These are phyloP conservation scores for Urostyla sp. DNA, from an alignment of 73 alveolate genomes.

Conservation along the genomic window DNA sequence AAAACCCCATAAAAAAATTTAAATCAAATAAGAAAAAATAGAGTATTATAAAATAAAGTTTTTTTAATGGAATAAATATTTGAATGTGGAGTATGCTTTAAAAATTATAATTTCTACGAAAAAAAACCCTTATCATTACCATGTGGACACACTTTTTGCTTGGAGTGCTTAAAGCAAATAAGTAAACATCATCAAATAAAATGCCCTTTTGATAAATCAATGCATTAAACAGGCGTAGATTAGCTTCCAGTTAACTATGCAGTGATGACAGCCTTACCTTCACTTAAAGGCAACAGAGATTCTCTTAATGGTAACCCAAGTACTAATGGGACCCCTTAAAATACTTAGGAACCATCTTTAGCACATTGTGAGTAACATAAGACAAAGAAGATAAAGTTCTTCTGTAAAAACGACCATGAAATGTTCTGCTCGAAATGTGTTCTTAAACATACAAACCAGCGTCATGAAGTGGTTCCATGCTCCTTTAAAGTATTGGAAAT, in stretches of 20 bases:
- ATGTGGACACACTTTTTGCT: constrained; percentile 69
- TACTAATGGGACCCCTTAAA: not conserved
- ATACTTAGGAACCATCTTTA: not conserved
- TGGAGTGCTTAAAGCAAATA: constrained; percentile 17
- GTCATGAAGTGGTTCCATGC: constrained; percentile 45
- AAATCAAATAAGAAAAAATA: no score
- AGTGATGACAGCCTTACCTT: no score
- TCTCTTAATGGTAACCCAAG: no score
- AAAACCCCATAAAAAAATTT: no score
- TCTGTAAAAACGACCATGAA: constrained; percentile 25
- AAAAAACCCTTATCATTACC: constrained; percentile 59
- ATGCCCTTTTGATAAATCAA: constrained; percentile 55
- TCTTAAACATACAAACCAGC: constrained; percentile 49
- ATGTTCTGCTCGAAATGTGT: constrained; percentile 56
- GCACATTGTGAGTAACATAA: constrained; percentile 33
- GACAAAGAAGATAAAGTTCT: constrained; percentile 32
- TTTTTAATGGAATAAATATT: constrained; percentile 41
- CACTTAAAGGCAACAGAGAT: not conserved
- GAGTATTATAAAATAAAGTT: no score
- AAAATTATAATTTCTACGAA: constrained; percentile 29
- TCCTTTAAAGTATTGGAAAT: not conserved
- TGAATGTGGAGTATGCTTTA: constrained; percentile 56
- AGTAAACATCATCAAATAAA: not conserved
- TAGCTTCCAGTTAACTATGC: constrained; percentile 54
- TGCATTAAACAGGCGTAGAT: not conserved